phyloP scores from a whole-genome alignment of 805 yeast species.

The Candida chauliodis region DNA sequence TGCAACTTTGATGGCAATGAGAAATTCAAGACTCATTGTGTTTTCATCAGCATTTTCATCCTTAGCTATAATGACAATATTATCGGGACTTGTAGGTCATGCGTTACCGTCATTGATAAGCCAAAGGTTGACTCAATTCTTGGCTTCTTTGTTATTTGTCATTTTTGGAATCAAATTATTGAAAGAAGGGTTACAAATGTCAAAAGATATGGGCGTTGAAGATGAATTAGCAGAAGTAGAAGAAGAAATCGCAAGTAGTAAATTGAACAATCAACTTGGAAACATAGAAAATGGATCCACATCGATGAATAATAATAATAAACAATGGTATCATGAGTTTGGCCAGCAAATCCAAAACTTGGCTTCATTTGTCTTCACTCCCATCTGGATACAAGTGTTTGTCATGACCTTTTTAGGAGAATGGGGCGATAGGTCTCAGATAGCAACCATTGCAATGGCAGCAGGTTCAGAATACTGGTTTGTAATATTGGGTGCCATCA shows the following conservation, averaged over 20 bases:
- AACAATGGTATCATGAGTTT: slow-evolving; percentile 23
- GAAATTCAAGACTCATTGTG: slow-evolving; percentile 77
- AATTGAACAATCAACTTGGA: slow-evolving; percentile 48
- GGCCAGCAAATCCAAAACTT: slow-evolving; percentile 49
- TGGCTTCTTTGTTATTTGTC: slow-evolving; percentile 78
- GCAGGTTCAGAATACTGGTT: slow-evolving; percentile 91
- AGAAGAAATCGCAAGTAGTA: slow-evolving; percentile 74
- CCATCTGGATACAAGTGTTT: slow-evolving; percentile 91
- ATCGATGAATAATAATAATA: slow-evolving; percentile 12
- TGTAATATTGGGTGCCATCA: slow-evolving; percentile 82
- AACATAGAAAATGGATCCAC: slow-evolving; percentile 57
- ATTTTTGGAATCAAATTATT: slow-evolving; percentile 77
- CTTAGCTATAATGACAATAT: slow-evolving; percentile 82
- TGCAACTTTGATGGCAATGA: slow-evolving; percentile 98
- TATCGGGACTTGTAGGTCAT: slow-evolving; percentile 90
- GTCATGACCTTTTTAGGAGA: slow-evolving; percentile 96
- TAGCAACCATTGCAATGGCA: slow-evolving; percentile 97
- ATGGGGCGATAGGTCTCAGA: slow-evolving; percentile 99
- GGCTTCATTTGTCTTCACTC: slow-evolving; percentile 67
- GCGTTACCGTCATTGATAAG: slow-evolving; percentile 83
- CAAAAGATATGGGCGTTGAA: slow-evolving; percentile 79
- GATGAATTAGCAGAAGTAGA: slow-evolving; percentile 97
- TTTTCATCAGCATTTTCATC: slow-evolving; percentile 85
- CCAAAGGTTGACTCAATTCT: slow-evolving; percentile 69
- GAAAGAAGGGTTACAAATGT: slow-evolving; percentile 79